Conservation (phyloP, 768 basidiomycete genomes). For the Coprinellus aureogranulatus region DNA sequence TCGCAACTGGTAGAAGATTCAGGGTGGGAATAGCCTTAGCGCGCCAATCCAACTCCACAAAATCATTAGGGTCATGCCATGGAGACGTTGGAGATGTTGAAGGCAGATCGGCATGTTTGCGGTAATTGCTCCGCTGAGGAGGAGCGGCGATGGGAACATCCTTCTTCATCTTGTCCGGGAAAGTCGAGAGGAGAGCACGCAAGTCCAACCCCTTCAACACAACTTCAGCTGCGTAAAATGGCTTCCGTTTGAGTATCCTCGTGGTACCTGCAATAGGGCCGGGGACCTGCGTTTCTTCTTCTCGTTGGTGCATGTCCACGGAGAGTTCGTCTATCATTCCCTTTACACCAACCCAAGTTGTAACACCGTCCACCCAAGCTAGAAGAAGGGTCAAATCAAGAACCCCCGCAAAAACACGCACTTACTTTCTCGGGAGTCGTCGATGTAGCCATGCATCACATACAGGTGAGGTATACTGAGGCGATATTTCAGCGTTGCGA, state of each 20-base stretch:
- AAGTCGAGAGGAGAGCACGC: slow-evolving; percentile 74
- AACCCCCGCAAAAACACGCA: not conserved
- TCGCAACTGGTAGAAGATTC: slow-evolving; percentile 68
- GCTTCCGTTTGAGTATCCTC: slow-evolving; percentile 68
- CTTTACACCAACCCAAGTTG: slow-evolving; percentile 83
- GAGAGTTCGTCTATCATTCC: slow-evolving; percentile 76
- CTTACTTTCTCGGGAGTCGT: slow-evolving; percentile 67
- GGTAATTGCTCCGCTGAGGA: slow-evolving; percentile 47
- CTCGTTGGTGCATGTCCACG: slow-evolving; percentile 90
- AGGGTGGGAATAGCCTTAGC: slow-evolving; percentile 54
- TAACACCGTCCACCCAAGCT: slow-evolving; percentile 79
- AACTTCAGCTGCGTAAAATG: slow-evolving; percentile 86
- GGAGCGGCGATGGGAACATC: slow-evolving; percentile 47
- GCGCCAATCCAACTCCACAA: slow-evolving; percentile 72
- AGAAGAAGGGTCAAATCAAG: slow-evolving; percentile 5
- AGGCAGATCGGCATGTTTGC: slow-evolving; percentile 45
- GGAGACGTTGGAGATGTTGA: slow-evolving; percentile 41
- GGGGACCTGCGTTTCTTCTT: slow-evolving; percentile 68
- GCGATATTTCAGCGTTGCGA: slow-evolving; percentile 90
- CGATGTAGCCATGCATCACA: slow-evolving; percentile 84
- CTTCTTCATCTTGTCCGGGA: slow-evolving; percentile 69
- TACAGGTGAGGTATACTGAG: slow-evolving; percentile 74
- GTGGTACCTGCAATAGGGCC: slow-evolving; percentile 57
- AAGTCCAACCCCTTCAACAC: slow-evolving; percentile 74
- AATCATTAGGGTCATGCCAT: slow-evolving; percentile 84